Evolutionary conservation across 495 filamentous ascomycete genomes (phyloP).

Genomic region (Tirmania nivea): DNA sequence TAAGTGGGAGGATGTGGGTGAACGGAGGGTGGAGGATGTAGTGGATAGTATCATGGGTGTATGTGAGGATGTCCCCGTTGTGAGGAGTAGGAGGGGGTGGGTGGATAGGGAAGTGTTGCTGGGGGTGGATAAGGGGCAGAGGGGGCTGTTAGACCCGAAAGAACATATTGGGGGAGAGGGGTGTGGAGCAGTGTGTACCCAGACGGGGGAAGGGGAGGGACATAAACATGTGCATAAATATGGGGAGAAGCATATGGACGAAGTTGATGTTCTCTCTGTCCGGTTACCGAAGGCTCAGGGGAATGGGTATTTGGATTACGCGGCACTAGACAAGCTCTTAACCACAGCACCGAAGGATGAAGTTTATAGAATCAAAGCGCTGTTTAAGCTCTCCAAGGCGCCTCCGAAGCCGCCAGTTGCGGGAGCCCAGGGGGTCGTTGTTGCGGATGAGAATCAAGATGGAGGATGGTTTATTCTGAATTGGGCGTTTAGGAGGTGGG

Average conservation of each 20-base stretch:
- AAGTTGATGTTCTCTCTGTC: constrained; percentile 76
- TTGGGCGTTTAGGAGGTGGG: constrained; percentile 96
- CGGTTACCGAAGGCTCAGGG: constrained; percentile 29
- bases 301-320: constrained; percentile 33
- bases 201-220: not conserved
- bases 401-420: constrained; percentile 23
- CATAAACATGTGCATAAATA: constrained; percentile 26
- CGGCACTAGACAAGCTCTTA: constrained; percentile 44
- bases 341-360: constrained; percentile 62
- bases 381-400: constrained; percentile 36
- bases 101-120: constrained; percentile 60
- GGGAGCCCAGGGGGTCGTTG: not conserved
- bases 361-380: constrained; percentile 85
- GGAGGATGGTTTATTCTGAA: constrained; percentile 56
- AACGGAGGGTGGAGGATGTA: constrained; percentile 56
- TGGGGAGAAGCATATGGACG: constrained; percentile 42
- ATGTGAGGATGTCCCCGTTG: constrained; percentile 46
- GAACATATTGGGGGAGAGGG: not conserved
- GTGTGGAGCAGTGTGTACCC: too few species aligned
- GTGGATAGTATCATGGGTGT: constrained; percentile 71
- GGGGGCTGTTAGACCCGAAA: not conserved
- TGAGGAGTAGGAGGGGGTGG: constrained; percentile 48
- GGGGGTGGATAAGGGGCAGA: constrained; percentile 40
- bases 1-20: constrained; percentile 67
- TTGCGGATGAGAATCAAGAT: too few species aligned